These are phyloP conservation scores for Prorocentrum cordatum DNA, from an alignment of 169 alveolate species.

Conservation along the genomic window DNA sequence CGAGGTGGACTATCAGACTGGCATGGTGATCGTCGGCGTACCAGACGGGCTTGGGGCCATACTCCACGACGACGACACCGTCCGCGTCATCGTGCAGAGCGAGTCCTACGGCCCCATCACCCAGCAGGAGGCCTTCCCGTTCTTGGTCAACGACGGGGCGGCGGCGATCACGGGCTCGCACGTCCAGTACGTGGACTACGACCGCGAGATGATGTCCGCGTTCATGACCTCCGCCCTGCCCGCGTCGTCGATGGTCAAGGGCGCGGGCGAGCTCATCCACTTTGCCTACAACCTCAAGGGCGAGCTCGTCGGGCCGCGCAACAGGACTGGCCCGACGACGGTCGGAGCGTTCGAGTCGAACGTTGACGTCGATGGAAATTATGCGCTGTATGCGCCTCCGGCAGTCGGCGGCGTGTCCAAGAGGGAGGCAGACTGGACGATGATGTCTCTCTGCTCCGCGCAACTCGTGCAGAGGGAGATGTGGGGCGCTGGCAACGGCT, in stretches of 20 bases:
- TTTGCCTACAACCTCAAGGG: background rate
- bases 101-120: background rate
- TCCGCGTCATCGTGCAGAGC: background rate
- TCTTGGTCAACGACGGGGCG: background rate
- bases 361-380: background rate
- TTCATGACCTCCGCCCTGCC: background rate
- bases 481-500: too few species aligned
- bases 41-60: constrained; percentile 2
- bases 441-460: too few species aligned
- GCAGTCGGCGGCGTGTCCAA: too few species aligned
- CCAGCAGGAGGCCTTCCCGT: background rate
- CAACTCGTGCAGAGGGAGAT: too few species aligned
- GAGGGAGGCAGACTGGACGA: too few species aligned
- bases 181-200: background rate
- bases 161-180: background rate
- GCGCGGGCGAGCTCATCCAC: background rate
- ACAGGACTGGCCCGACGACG: background rate
- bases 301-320: background rate
- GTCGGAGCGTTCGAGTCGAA: background rate
- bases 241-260: background rate
- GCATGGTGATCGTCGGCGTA: background rate
- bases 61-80: background rate
- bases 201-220: background rate
- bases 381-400: too few species aligned
- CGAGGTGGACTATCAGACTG: background rate